Evolutionary conservation across 371 early-diverging fungal species (phyloP), one percentile per base, ranked within the genome.

Genomic region (Rhizopus sp.): DNA sequence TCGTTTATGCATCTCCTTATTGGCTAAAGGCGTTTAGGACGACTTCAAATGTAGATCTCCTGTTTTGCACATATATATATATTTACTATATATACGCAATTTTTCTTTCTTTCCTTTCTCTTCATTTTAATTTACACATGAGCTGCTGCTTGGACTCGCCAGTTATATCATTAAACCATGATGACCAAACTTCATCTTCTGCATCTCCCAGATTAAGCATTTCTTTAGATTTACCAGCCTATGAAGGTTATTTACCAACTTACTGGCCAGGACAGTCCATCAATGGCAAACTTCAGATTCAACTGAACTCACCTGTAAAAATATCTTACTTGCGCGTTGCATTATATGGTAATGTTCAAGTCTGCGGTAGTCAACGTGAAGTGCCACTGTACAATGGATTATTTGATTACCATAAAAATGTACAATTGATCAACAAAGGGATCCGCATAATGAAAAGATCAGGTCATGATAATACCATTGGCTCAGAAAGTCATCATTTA

Each of bases 201-300:
- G 23, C 23, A 0, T 46, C 51, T 37, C 50, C 56, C 10, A 50
- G 35, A 31, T 17, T 61, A 32, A 45, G 37, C 12, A 40, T 61
- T 3, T 17, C 30, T 12, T 44, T 61, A 6, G 62, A 55, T 44
- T 34, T 55, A 32, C 62, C 62, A 13, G 33, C 44, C 30, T 37
- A 42, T 29, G 30, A 33, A 29, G 51, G 33, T 10, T 61, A 55
- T 32, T 38, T 50, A 12, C 55, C 62, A n/a, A 61, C 56, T 0
- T 61, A 61, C 17, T 55, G 55, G 50, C 62, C 62, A 38, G 51
- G 55, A 9, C 55, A 61, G 35, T 37, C 34, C 5, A 61, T 61
- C 8, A 61, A 55, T 12, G 62, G 62, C 10, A 17, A 50, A 13
- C 47, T 61, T 10, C 38, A 41, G 15, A 38, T 61, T 7, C 50